phyloP scores from a whole-genome alignment of 306 rosid genomes.

The Lupinus albus region DNA sequence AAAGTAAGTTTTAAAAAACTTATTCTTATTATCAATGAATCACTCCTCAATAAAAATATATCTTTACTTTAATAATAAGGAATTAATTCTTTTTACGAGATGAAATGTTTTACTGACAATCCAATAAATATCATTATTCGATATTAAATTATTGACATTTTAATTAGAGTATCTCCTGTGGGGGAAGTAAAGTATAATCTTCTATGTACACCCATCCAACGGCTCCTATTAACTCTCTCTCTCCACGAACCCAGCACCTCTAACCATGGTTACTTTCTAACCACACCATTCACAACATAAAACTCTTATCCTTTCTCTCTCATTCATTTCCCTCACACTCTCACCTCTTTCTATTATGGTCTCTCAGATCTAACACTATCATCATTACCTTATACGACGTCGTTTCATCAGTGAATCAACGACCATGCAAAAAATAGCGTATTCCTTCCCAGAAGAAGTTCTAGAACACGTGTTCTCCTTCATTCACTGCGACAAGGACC shows the following conservation, averaged over 20 bases:
- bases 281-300: slow-evolving; percentile 47
- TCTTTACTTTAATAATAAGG: too few species aligned
- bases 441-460: slow-evolving; percentile 87
- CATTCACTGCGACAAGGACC: slow-evolving; percentile 63
- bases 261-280: slow-evolving; percentile 74
- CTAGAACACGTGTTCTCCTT: slow-evolving; percentile 92
- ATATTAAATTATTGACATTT: too few species aligned
- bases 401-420: not conserved
- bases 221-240: slow-evolving; percentile 3
- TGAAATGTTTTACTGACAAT: too few species aligned
- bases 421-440: slow-evolving; percentile 52
- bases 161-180: too few species aligned
- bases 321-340: not conserved
- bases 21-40: too few species aligned
- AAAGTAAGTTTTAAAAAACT: too few species aligned
- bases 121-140: too few species aligned
- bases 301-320: slow-evolving; percentile 60
- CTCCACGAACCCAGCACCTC: slow-evolving; percentile 30
- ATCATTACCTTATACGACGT: slow-evolving; percentile 29
- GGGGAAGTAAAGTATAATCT: too few species aligned
- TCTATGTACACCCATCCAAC: slow-evolving; percentile 60
- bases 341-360: slow-evolving; percentile 41
- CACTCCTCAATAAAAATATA: too few species aligned
- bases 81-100: too few species aligned
- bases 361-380: slow-evolving; percentile 68